These are phyloP conservation scores for Cercis canadensis DNA, from an alignment of 306 rosid species.

Conservation along the genomic window DNA sequence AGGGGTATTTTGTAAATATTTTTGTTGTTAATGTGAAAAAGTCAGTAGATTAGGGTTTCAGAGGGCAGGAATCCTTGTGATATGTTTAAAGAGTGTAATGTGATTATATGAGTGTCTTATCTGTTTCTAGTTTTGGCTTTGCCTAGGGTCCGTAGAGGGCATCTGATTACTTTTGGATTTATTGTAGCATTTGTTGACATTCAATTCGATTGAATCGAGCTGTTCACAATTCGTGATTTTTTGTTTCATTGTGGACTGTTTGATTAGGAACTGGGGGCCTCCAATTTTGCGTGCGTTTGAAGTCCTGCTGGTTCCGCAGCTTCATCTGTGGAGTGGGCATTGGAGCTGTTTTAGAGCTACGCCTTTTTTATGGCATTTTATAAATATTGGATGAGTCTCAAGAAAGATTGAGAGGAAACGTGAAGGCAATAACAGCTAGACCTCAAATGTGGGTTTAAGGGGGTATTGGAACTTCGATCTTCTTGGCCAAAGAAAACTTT, in stretches of 20 bases:
- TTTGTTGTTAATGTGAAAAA: not conserved
- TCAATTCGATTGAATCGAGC: conserved; percentile 28
- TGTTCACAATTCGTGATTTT: conserved; percentile 6
- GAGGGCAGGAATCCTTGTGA: not conserved
- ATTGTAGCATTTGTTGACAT: conserved; percentile 18
- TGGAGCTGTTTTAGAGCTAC: conserved; percentile 25
- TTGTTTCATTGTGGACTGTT: conserved; percentile 3
- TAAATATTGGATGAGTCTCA: not conserved
- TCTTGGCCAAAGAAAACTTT: not conserved
- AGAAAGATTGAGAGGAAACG: not conserved
- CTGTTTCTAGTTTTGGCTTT: conserved; percentile 44
- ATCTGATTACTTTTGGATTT: conserved; percentile 33
- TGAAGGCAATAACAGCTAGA: not conserved
- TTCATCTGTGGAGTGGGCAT: not conserved
- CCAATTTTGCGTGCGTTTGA: conserved; percentile 34
- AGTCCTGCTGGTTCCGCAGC: not conserved
- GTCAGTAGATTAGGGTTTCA: conserved; percentile 17
- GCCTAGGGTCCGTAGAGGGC: conserved; percentile 27
- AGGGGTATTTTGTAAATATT: not conserved
- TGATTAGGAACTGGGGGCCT: conserved; percentile 3
- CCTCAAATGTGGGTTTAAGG: not conserved
- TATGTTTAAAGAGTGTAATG: conserved; percentile 6
- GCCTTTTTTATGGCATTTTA: not conserved
- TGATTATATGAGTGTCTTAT: not conserved
- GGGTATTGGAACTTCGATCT: not conserved